Evolutionary conservation across 257 asterid genomes (phyloP), one percentile per base, ranked within the genome.

Genomic region (Solanum sejunctum): DNA sequence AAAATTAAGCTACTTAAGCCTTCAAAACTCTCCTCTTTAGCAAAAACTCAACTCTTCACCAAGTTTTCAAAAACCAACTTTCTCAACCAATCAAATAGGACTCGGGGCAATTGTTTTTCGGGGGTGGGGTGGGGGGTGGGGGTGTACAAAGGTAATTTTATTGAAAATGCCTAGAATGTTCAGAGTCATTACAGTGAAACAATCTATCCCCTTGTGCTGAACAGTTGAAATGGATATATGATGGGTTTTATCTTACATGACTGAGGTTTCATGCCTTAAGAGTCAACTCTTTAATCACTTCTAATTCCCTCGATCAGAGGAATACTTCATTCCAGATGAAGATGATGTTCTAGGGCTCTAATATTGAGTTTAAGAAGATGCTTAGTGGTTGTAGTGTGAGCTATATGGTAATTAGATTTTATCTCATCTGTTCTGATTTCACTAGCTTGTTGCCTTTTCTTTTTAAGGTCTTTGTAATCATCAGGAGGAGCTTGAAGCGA

Each of bases 401-500:
- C 54, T 71, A 20, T 43, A 41, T 71, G 55, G 55, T 71, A 43
- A 43, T 71, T 71, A 71, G 36, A 43, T 71, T 43, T 71, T 11
- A 41, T 71, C 56, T 77, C 63, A 51, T 23, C 82, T 51, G 61
- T 73, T 73, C 81, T 77, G 63, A 55, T 77, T 32, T 57, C 63
- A 51, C 82, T 88, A 64, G 80, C 70, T 86, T 77, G 69, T 87
- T 60, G 70, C 64, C 86, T 89, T 64, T 72, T 39, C 10, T 82
- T 77, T 84, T 90, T 89, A 84, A 96, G 99, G 94, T 91, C 88
- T 96, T 95, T 90, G 89, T 92, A 88, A 92, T 93, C 80, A 96
- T 96, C 84, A 91, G 97, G 90, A 92, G 98, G 92, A 96, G 92
- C 91, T 91, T 96, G 87, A 96, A 96, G 94, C 89, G 99, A 87